Evolutionary conservation across 1,284 basidiomycete species (phyloP), one percentile per base, ranked within the genome.

Genomic region (Xerocomus minutiporus): DNA sequence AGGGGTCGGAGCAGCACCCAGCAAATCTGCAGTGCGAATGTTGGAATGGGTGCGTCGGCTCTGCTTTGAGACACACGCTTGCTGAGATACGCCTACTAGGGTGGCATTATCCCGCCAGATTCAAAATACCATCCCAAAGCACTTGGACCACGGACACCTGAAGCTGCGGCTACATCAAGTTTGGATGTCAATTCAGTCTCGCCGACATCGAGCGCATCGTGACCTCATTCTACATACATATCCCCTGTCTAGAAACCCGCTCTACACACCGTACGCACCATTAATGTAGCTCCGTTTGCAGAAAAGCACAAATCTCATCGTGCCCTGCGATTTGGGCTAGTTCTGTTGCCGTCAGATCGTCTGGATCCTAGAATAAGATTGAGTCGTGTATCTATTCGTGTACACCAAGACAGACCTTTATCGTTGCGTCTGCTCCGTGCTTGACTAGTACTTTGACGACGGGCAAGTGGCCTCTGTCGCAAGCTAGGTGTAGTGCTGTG

Each of bases 401-500:
- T 44, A 51, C 34, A 52, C 25, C 35, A 38, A 42, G 31, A 43
- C 51, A 61, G 53, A 88, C 89, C 76, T 83, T 82, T n/a, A 87
- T 68, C 25, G 65, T 66, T 41, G 63, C 65, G 62, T 92, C 80
- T 5, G 86, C 91, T 0, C 90, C 90, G 40, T 75, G 74, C 9
- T 71, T 61, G n/a, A 94, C 66, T 28, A 96, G 69, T 3, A 83
- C 52, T 58, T 77, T 69, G 4, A 88, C 87, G 0, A 80, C 71
- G 0, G 74, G 72, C 4, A 73, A 50, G 59, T 84, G 78, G 0
- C 92, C 93, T 65, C 93, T 76, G 64, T 96, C 93, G 17, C 83
- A 82, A 1, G 93, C 92, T 0, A 95, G 76, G 62, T 96, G 93
- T 25, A 96, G 68, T 12, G 92, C 78, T 0, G 92, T 89, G 65